Conservation (phyloP, 1,284 basidiomycete genomes). For the Sparassis latifolia region DNA sequence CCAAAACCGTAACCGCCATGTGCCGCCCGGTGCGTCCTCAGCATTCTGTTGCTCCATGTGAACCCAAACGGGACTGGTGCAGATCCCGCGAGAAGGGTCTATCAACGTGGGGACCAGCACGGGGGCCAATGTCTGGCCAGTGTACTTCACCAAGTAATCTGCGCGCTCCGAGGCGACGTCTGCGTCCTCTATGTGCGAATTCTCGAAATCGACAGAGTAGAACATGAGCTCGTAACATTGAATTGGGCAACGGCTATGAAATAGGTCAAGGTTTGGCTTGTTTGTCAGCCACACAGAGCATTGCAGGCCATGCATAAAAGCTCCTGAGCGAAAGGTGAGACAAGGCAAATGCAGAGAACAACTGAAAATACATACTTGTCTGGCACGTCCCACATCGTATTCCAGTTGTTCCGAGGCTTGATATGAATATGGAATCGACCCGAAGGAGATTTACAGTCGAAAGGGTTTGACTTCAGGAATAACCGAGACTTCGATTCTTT, state of each 20-base stretch:
- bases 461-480: too few relatives aligned
- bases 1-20: conserved; percentile 15
- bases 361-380: not conserved
- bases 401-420: not conserved
- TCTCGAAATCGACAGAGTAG: conserved; percentile 2
- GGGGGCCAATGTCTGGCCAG: not conserved
- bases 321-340: conserved; percentile 2
- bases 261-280: conserved; percentile 6
- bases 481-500: not conserved
- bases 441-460: too few relatives aligned
- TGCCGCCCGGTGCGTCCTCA: conserved; percentile 6
- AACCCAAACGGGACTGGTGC: conserved; percentile 7
- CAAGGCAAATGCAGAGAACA: not conserved
- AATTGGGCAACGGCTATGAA: conserved; percentile 9
- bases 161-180: not conserved
- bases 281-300: conserved; percentile 11
- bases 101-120: not conserved
- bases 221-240: conserved; percentile 11
- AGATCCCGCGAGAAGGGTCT: conserved; percentile 8
- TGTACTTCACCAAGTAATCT: not conserved
- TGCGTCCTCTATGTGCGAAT: not conserved
- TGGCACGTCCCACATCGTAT: conserved; percentile 4
- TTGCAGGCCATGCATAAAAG: conserved; percentile 12
- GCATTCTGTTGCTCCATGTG: conserved; percentile 4
- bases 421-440: conserved; percentile 3